A percentile compares a stretch with the other conserved stretches of the same genome.
Conservation (phyloP, 805 yeast genomes). For the Pichia insulana region DNA sequence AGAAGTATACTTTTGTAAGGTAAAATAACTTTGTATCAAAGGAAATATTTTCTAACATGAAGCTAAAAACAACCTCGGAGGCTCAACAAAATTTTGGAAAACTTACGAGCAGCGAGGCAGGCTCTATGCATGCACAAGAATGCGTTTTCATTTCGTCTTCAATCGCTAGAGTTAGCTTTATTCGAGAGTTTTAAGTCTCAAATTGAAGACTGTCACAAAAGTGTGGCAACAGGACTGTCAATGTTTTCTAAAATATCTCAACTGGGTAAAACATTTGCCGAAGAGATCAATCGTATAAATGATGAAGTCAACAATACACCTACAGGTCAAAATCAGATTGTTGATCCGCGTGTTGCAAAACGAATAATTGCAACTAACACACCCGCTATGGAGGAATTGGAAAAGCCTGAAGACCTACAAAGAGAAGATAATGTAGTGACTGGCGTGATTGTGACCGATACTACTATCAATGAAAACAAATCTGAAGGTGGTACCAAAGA, state of each 20-base stretch:
- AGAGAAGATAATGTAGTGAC: constrained; percentile 1
- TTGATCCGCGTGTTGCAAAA: constrained; percentile 22
- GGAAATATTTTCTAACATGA: not conserved
- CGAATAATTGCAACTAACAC: constrained; percentile 34
- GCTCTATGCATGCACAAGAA: no score
- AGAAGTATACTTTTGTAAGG: constrained; percentile 15
- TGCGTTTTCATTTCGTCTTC: no score
- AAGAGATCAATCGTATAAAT: constrained; percentile 39
- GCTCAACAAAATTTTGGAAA: no score
- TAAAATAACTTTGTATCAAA: constrained; percentile 2
- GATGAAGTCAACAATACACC: constrained; percentile 24
- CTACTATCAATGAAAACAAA: not conserved
- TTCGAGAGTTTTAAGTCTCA: no score
- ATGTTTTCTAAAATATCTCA: constrained; percentile 56
- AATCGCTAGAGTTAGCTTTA: no score
- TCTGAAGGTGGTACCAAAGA: not conserved
- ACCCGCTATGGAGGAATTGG: constrained; percentile 37
- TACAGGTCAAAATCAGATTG: constrained; percentile 13
- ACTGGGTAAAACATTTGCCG: constrained; percentile 52
- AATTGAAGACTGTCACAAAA: not conserved
- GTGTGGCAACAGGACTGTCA: not conserved
- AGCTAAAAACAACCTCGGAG: no score
- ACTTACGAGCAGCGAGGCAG: no score
- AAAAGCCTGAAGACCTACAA: constrained; percentile 34
- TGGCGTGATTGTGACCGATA: no score